Conservation (phyloP, 1,284 basidiomycete genomes). For the Somion occarium region DNA sequence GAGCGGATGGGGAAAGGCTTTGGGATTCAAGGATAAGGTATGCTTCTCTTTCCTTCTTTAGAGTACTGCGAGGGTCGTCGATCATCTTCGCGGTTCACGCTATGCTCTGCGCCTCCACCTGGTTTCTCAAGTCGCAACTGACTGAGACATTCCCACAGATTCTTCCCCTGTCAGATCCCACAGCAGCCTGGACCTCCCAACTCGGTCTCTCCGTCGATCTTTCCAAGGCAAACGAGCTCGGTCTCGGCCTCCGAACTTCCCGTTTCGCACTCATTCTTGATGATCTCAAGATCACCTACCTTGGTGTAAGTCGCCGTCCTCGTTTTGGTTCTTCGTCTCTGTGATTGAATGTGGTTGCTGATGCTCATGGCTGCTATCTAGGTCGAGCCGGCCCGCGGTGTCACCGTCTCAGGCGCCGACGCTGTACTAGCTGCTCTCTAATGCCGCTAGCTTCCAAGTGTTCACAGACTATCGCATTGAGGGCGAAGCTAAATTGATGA, state of each 20-base stretch:
- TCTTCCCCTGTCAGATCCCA: conserved; percentile 60
- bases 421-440: conserved; percentile 42
- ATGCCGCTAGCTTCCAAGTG: background rate
- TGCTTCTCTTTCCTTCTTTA: background rate
- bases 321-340: background rate
- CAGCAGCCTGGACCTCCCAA: conserved; percentile 58
- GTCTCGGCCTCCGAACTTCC: conserved; percentile 63
- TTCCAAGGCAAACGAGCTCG: conserved; percentile 38
- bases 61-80: background rate
- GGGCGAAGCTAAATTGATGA: no score
- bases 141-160: conserved; percentile 35
- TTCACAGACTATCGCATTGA: background rate
- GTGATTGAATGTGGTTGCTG: background rate
- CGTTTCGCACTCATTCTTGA: conserved; percentile 73
- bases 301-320: conserved; percentile 40
- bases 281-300: conserved; percentile 62
- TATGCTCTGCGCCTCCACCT: background rate
- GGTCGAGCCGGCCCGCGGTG: conserved; percentile 46
- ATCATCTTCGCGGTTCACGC: background rate
- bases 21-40: conserved; percentile 70
- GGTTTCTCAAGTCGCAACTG: conserved; percentile 4
- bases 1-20: conserved; percentile 70
- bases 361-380: conserved; percentile 36
- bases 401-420: conserved; percentile 64
- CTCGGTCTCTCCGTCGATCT: conserved; percentile 65